Base-by-base conservation (phyloP, 2,329 filamentous ascomycete genomes). In the Myriosclerotinia curreyana region DNA sequence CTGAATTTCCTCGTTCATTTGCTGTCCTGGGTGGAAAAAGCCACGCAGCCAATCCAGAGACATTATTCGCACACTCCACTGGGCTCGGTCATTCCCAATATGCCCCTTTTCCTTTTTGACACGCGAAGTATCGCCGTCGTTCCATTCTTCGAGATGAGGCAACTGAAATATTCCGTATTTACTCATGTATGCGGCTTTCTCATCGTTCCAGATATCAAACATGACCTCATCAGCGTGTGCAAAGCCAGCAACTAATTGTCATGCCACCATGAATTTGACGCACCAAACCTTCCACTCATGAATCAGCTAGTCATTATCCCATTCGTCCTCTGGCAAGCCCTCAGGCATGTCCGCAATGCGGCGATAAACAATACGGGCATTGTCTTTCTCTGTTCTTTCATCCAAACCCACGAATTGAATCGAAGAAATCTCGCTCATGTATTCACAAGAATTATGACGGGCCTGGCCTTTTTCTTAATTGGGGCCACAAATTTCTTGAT, bases 231-330 rank as follows among this genome's bases (percentile, higher is more conserved):
- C 60, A 31, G 5, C 9, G 4, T 20, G 31, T 11, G 17, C 14
- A 7, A 62, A 36, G 15, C n/a, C 15, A 28, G n/a, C 50, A 42
- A 20, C 3, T 31, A 44, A 28, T 7, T 5, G 4, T 20, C 60
- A 54, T 25, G 38, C 60, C 20, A 54, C 49, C 49, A 14, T 46
- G 20, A 34, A 62, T 38, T 54, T 54, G n/a, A 62, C 49, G 28
- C 50, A 28, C 28, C 60, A 62, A n/a, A 17, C 28, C 28, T 62
- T 54, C 40, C 40, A 62, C 40, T 62, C 60, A 44, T 34, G n/a
- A 14, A 25, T 25, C 14, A 62, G 6, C 38, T 52, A 48, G 17
- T 62, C 40, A 20, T 48, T 20, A n/a, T 38, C 40, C 14, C 50
- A 54, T 25, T 54, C 25, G 20, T 54, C 31, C 25, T 51, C 48